Conservation (phyloP, 202 grass and related monocot species). For the Thinopyrum obtusiflorum region DNA sequence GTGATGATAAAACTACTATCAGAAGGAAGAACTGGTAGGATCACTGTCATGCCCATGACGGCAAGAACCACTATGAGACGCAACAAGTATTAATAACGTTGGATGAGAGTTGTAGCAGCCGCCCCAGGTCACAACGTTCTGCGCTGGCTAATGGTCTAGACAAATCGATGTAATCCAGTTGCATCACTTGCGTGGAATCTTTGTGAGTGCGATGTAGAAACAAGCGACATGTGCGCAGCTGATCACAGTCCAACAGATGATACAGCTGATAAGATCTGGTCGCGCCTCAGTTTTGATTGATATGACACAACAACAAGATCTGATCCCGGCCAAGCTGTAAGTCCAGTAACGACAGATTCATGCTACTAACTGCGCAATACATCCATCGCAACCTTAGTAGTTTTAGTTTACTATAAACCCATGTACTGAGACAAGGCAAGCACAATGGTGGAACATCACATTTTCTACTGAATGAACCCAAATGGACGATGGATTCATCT, state of each 20-base stretch:
- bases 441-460: background rate
- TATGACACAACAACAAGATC: slow-evolving; percentile 1
- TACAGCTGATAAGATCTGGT: background rate
- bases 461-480: background rate
- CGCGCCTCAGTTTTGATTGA: background rate
- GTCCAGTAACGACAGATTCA: background rate
- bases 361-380: background rate
- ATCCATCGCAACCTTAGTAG: background rate
- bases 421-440: background rate
- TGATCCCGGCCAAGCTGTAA: background rate
- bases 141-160: background rate
- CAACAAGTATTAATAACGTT: background rate
- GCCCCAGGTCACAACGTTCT: background rate
- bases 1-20: background rate
- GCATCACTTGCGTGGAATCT: background rate
- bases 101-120: background rate
- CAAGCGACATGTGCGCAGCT: background rate
- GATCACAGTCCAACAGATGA: background rate
- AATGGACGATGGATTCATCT: background rate
- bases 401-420: background rate
- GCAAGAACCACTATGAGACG: background rate
- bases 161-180: background rate
- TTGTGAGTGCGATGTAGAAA: background rate
- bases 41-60: background rate
- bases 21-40: background rate